Evolutionary conservation across 2,329 filamentous ascomycete species (phyloP), one percentile per base, ranked within the genome.

Genomic region (Fusarium palustre): DNA sequence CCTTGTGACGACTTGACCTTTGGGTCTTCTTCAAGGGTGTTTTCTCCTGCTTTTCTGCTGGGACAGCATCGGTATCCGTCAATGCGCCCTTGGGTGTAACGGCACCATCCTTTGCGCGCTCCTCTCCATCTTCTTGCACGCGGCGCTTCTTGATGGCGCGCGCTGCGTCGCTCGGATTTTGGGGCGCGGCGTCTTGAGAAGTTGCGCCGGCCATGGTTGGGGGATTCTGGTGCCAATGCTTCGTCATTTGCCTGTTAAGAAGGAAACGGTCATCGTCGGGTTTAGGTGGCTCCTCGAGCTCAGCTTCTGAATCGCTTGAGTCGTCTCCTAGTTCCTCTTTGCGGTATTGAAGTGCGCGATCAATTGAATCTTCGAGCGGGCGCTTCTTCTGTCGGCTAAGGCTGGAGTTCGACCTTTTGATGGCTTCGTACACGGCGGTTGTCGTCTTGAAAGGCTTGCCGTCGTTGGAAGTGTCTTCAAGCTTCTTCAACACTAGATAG

Each of bases 401-500:
- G 71, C 91, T 94, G 0, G 94, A 97, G 77, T 97, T 97, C 16
- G 94, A 97, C 52, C 84, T 82, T 72, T 94, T 92, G 66, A 98
- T 93, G 61, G 87, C 88, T 39, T 94, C 90, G 77, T 96, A 97
- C 2, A 97, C 86, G 3, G 82, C 80, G 4, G 85, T 79, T 5
- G 91, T 82, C 2, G 87, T 89, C 31, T 76, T 78, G 71, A 80
- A 79, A 11, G 74, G 76, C 31, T 82, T 83, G 48, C 84, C 84
- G 48, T 85, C 81, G 52, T 87, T 86, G 53, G 90, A 87, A 63
- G 15, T 18, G 5, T 93, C 91, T 56, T 92, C 86, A 55, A 95
- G 84, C 78, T 93, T 96, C 69, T 88, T 88, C 38, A 97, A 87
- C 38, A 96, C 87, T 75, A 92, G 91, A 76, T 95, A 94, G 66